Conservation (phyloP, 1,284 basidiomycete genomes). For the Cerrena zonata region DNA sequence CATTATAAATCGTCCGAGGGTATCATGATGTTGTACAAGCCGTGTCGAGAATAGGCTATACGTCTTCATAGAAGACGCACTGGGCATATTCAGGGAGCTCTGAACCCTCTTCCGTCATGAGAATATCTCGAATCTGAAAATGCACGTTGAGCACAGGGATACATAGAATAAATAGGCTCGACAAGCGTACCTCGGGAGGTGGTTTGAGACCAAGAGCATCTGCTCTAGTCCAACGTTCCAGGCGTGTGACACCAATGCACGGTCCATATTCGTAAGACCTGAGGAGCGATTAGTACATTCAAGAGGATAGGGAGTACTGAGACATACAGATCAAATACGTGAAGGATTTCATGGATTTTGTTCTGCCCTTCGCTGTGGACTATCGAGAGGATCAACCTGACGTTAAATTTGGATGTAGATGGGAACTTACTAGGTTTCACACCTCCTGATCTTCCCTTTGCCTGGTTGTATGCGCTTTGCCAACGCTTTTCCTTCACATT, state of each 20-base stretch:
- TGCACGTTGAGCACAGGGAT: background rate
- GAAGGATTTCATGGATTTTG: conserved; percentile 65
- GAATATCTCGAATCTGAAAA: conserved; percentile 67
- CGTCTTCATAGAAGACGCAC: conserved; percentile 39
- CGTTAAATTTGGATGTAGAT: background rate
- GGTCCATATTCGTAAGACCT: conserved; percentile 82
- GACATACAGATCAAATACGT: conserved; percentile 72
- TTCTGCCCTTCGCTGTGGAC: conserved; percentile 44
- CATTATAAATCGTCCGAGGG: no score
- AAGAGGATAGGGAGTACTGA: conserved; percentile 5
- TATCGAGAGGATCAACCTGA: conserved; percentile 34
- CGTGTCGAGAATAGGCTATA: no score
- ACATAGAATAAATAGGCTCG: background rate
- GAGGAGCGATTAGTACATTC: conserved; percentile 3
- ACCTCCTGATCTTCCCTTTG: conserved; percentile 51
- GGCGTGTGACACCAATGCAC: conserved; percentile 74
- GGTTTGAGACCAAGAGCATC: conserved; percentile 76
- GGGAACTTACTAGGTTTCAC: conserved; percentile 51
- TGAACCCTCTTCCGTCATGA: conserved; percentile 51
- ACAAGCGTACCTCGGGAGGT: conserved; percentile 70
- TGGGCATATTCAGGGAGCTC: conserved; percentile 41
- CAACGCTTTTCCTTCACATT: conserved; percentile 48
- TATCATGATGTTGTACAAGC: no score
- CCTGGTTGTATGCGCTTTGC: conserved; percentile 40
- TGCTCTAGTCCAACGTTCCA: conserved; percentile 88